phyloP scores from a whole-genome alignment of 1,139 yeast genomes.

The Suhomyces wounanorum region DNA sequence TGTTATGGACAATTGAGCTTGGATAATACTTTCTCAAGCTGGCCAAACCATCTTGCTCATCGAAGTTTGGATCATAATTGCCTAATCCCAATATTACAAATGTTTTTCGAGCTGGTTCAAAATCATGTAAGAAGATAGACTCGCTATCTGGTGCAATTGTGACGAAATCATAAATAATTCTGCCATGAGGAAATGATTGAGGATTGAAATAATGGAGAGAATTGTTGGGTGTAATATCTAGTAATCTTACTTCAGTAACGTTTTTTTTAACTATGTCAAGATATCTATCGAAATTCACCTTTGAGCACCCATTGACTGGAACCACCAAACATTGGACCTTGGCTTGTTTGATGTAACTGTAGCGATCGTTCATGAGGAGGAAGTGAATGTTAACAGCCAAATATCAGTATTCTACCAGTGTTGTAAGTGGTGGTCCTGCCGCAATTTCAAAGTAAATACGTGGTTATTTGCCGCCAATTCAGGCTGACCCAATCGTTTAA shows the following conservation, averaged over 20 bases:
- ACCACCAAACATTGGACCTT: slow-evolving; percentile 68
- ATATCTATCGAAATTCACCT: slow-evolving; percentile 49
- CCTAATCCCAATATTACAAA: slow-evolving; percentile 69
- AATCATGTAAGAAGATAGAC: slow-evolving; percentile 69
- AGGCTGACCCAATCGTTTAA: not conserved
- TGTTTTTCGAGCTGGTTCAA: slow-evolving; percentile 84
- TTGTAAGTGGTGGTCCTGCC: not conserved
- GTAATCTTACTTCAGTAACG: slow-evolving; percentile 61
- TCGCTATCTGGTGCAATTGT: slow-evolving; percentile 56
- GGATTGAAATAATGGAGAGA: slow-evolving; percentile 70
- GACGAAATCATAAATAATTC: slow-evolving; percentile 59
- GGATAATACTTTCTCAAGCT: slow-evolving; percentile 45
- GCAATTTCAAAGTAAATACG: not conserved
- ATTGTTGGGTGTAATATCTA: slow-evolving; percentile 71
- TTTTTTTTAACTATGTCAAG: slow-evolving; percentile 49
- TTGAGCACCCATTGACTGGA: slow-evolving; percentile 62
- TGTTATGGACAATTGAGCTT: slow-evolving; percentile 61
- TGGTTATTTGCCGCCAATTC: not conserved
- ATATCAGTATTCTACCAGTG: not conserved
- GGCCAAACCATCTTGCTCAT: slow-evolving; percentile 28
- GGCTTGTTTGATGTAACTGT: slow-evolving; percentile 53
- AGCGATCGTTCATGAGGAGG: slow-evolving; percentile 14
- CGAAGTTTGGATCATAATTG: slow-evolving; percentile 36
- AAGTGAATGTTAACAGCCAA: not conserved
- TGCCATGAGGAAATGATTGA: slow-evolving; percentile 79